Evolutionary conservation across 2,329 filamentous ascomycete species (phyloP), one percentile per base, ranked within the genome.

Genomic region (Hirsutella minnesotensis): DNA sequence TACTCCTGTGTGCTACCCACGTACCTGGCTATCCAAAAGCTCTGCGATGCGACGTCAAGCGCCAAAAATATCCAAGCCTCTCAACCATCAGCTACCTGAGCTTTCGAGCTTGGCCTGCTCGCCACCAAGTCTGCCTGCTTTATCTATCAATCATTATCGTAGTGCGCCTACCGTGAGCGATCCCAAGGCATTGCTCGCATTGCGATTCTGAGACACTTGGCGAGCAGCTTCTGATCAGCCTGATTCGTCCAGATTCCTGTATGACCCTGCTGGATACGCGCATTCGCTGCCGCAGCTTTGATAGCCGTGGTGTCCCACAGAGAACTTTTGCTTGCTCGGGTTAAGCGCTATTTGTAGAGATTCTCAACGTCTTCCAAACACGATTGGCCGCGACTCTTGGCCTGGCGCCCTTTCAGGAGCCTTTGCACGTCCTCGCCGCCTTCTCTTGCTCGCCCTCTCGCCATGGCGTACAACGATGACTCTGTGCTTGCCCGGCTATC

Each of bases 381-480:
- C 33, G 5, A n/a, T 9, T 35, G 16, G 33, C n/a, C 15, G 9
- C 33, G 16, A 18, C 4, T 5, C 18, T 18, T n/a, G 33, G 18
- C 9, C 9, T 9, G 9, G 16, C 33, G 7, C 13, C 33, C 15
- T n/a, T 18, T 19, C 13, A 13, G 9, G 18, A 18, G 18, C 5
- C 9, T 16, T 18, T 9, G 15, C 33, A n/a, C 15, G 15, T 18
- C 5, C 7, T 16, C 33, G 33, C 33, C 15, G 15, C 33, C 9
- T 16, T 18, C 16, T 9, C 33, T 7, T 16, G 4, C 5, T n/a
- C 16, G 33, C 31, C 27, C n/a, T 10, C 15, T 19, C 33, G 42
- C 15, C 30, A 95, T 98, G 90, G 82, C 92, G 38, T 96, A 95
- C 67, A 92, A 84, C 51, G 89, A 96, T 65, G 92, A 98, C 68